phyloP scores from a whole-genome alignment of 2,329 filamentous ascomycete genomes.

The Aspergillus jensenii region DNA sequence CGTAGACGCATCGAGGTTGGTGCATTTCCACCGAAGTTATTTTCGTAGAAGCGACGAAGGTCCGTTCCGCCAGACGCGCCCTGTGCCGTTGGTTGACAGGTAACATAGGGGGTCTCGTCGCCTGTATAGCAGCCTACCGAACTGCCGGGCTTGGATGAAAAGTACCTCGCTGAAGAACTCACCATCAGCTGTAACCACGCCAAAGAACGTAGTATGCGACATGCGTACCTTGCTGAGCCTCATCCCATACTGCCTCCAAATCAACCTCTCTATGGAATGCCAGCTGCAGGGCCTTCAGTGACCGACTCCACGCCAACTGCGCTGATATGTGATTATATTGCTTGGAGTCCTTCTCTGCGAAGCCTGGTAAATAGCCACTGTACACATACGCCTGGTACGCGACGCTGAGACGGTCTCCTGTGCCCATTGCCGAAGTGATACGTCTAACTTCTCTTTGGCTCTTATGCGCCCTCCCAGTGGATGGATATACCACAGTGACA shows the following conservation, averaged over 20 bases:
- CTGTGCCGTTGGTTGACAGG: neutral
- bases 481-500: neutral
- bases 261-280: neutral
- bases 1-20: neutral
- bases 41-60: neutral
- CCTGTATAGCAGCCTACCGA: neutral
- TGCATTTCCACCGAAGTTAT: neutral
- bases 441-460: neutral
- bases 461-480: neutral
- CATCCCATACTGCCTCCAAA: conserved; percentile 6
- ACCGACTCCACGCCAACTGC: conserved; percentile 5
- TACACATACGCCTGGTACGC: neutral
- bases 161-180: neutral
- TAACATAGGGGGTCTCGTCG: neutral
- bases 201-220: too few relatives aligned
- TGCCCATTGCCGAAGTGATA: neutral
- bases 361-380: neutral
- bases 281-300: neutral
- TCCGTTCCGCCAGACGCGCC: neutral
- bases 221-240: neutral
- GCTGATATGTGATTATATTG: neutral
- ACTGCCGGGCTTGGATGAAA: neutral
- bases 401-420: neutral
- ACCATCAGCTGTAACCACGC: neutral
- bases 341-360: neutral